phyloP scores from a whole-genome alignment of 768 basidiomycete genomes.

The Boletus fagicola region DNA sequence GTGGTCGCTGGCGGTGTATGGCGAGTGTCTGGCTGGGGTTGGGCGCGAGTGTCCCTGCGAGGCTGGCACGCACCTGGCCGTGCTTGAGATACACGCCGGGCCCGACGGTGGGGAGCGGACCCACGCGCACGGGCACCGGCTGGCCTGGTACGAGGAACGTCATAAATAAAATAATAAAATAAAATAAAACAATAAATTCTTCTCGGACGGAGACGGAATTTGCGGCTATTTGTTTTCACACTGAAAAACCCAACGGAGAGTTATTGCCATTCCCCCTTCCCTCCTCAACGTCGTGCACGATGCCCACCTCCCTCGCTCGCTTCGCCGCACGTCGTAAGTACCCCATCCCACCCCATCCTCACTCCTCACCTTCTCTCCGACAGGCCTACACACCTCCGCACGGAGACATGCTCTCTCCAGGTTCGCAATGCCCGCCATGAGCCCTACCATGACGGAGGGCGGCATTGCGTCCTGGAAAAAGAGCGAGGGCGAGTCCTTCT shows the following conservation, averaged over 20 bases:
- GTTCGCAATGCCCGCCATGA: constrained; percentile 98
- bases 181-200: constrained; percentile 5
- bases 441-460: constrained; percentile 99
- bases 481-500: constrained; percentile 89
- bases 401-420: constrained; percentile 76
- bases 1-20: constrained; percentile 65
- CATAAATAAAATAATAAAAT: constrained; percentile 24
- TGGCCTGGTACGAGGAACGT: constrained; percentile 71
- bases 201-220: constrained; percentile 25
- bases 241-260: constrained; percentile 24
- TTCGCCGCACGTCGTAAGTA: constrained; percentile 63
- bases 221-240: constrained; percentile 26
- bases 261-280: constrained; percentile 8
- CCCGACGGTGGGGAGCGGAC: constrained; percentile 58
- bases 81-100: constrained; percentile 65
- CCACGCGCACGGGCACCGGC: constrained; percentile 57
- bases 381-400: constrained; percentile 83
- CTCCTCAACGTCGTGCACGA: constrained; percentile 30
- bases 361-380: constrained; percentile 1
- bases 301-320: constrained; percentile 67
- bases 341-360: neutral
- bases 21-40: constrained; percentile 48
- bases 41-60: constrained; percentile 57
- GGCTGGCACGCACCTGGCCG: constrained; percentile 62
- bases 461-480: constrained; percentile 98